A percentile compares a stretch with the other conserved stretches of the same genome.
phyloP scores from a whole-genome alignment of 1,284 basidiomycete species.

The Phellopilus nigrolimitatus region DNA sequence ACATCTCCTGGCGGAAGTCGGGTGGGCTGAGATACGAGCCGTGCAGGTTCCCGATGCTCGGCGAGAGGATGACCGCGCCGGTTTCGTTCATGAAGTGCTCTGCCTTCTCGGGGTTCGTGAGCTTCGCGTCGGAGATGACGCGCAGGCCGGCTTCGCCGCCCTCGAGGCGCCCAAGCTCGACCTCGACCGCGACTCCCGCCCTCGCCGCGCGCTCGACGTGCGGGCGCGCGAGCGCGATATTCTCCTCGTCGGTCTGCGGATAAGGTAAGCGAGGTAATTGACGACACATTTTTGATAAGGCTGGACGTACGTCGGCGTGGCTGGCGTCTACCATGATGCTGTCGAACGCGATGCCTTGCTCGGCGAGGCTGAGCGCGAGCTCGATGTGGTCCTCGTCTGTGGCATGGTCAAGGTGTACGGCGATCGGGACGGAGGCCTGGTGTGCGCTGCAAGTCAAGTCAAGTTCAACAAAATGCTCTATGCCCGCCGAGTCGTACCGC shows the following conservation, averaged over 20 bases:
- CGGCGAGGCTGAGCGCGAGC: conserved; percentile 41
- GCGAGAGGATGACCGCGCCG: conserved; percentile 42
- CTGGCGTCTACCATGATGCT: conserved; percentile 51
- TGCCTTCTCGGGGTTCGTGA: conserved; percentile 42
- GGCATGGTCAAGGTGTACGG: conserved; percentile 47
- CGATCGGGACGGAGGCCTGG: conserved; percentile 43
- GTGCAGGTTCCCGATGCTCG: conserved; percentile 47
- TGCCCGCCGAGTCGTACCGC: conserved; percentile 16
- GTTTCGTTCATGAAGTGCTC: conserved; percentile 40
- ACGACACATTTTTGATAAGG: background rate
- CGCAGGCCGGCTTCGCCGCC: conserved; percentile 46
- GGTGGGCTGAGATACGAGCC: conserved; percentile 43
- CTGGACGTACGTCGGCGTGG: conserved; percentile 37
- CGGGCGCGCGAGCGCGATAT: conserved; percentile 41
- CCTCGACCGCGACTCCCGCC: conserved; percentile 41
- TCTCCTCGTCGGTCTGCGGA: conserved; percentile 43
- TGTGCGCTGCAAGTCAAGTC: conserved; percentile 31
- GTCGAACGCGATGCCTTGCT: conserved; percentile 44
- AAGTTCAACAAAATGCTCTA: background rate
- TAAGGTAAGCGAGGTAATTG: background rate
- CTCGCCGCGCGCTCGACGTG: conserved; percentile 41
- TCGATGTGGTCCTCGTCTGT: conserved; percentile 45
- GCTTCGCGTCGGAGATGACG: conserved; percentile 43
- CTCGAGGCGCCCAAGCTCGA: conserved; percentile 48
- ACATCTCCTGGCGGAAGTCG: conserved; percentile 44